These are phyloP conservation scores for Pleurotus djamor DNA, from an alignment of 768 basidiomycete genomes.

Conservation along the genomic window DNA sequence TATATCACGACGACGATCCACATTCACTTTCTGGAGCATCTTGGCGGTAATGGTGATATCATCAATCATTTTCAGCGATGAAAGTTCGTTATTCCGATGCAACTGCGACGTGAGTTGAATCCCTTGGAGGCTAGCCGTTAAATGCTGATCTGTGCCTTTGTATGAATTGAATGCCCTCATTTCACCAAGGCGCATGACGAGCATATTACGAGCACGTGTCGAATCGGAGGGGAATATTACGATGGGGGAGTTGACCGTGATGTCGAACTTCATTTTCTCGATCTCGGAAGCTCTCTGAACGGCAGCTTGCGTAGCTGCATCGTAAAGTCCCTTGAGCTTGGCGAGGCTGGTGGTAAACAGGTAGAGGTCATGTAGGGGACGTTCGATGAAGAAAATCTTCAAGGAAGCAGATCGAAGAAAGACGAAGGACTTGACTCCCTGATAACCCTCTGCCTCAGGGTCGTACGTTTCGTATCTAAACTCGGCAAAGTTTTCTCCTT, in stretches of 20 bases:
- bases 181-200: conserved; percentile 87
- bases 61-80: conserved; percentile 84
- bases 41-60: conserved; percentile 78
- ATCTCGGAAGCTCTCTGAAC: conserved; percentile 92
- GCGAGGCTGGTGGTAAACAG: conserved; percentile 83
- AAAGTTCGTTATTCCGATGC: conserved; percentile 41
- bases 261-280: conserved; percentile 89
- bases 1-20: conserved; percentile 48
- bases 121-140: conserved; percentile 74
- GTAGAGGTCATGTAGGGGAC: conserved; percentile 88
- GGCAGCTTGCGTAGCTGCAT: conserved; percentile 90
- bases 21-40: conserved; percentile 57
- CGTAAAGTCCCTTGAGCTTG: conserved; percentile 90
- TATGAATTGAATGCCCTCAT: conserved; percentile 81
- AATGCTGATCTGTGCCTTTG: conserved; percentile 52
- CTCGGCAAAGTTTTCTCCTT: conserved; percentile 92
- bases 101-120: conserved; percentile 80
- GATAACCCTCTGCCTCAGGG: conserved; percentile 62
- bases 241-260: conserved; percentile 92
- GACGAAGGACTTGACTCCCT: conserved; percentile 82
- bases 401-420: conserved; percentile 86
- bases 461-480: conserved; percentile 94
- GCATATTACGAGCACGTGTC: conserved; percentile 55
- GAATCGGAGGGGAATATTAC: conserved; percentile 80
- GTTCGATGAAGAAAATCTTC: conserved; percentile 84